Evolutionary conservation across 371 early-diverging fungal genomes (phyloP).

Genomic region (Scutellospora calospora): DNA sequence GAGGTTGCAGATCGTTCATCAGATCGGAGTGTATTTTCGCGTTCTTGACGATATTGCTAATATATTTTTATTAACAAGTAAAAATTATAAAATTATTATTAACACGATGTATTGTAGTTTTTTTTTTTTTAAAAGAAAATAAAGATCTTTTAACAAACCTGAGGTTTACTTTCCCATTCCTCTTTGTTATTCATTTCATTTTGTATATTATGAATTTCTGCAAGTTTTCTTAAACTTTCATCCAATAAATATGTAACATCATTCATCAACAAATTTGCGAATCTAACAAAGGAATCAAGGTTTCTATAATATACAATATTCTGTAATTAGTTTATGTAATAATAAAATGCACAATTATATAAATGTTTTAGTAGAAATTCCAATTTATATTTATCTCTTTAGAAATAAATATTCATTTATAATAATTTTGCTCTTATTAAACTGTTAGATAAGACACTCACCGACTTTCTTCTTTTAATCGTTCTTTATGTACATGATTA

Average conservation of each 20-base stretch:
- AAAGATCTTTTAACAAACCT: constrained; percentile 7
- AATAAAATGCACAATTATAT: too few species aligned
- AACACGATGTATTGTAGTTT: background rate
- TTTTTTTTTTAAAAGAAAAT: background rate
- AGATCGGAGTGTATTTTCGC: constrained; percentile 66
- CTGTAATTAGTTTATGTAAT: background rate
- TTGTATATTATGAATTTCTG: constrained; percentile 86
- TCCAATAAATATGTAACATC: constrained; percentile 96
- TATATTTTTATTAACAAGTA: constrained; percentile 20
- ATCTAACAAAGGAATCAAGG: constrained; percentile 83
- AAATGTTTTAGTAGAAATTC: background rate
- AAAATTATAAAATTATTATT: background rate
- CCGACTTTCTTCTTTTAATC: constrained; percentile 68
- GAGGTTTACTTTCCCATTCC: constrained; percentile 63
- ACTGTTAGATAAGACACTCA: constrained; percentile 48
- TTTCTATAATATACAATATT: constrained; percentile 43
- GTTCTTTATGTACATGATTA: constrained; percentile 69
- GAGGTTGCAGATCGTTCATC: constrained; percentile 89
- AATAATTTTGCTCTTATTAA: constrained; percentile 7
- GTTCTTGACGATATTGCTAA: constrained; percentile 72
- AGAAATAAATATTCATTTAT: background rate
- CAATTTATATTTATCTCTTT: background rate
- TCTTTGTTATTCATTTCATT: constrained; percentile 72
- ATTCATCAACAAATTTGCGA: constrained; percentile 95
- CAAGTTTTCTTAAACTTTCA: constrained; percentile 88